Percentiles rank a stretch among this genome's conserved stretches.
Evolutionary conservation across 192 early-diverging fungal species (phyloP).

Genomic region (Coemansia sp.): DNA sequence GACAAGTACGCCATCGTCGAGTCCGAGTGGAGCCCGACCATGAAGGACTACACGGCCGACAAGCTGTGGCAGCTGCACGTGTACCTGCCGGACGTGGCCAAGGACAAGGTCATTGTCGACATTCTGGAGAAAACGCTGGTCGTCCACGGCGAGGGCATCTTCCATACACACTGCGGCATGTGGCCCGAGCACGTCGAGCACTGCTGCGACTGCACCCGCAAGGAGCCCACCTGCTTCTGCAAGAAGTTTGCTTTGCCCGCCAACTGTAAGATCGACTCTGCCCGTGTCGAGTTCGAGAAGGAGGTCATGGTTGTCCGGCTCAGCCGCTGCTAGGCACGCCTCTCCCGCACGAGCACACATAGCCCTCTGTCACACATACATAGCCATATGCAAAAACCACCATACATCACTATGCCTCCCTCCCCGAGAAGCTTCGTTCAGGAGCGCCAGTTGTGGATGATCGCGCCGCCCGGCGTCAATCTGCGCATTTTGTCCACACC

Average conservation of each 20-base stretch:
- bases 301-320: constrained; percentile 47
- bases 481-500: no score
- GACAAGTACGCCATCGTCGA: constrained; percentile 27
- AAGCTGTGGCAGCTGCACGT: constrained; percentile 50
- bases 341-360: not conserved
- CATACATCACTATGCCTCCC: no score
- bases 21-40: constrained; percentile 38
- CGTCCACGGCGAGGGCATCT: constrained; percentile 43
- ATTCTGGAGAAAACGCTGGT: constrained; percentile 26
- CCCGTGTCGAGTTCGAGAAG: constrained; percentile 44
- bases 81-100: constrained; percentile 38
- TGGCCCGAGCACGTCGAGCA: constrained; percentile 48
- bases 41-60: constrained; percentile 47
- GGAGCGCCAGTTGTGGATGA: no score
- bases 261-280: constrained; percentile 36
- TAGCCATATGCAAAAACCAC: no score
- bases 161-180: constrained; percentile 49
- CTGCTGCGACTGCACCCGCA: constrained; percentile 45
- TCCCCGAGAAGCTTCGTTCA: no score
- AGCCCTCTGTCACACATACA: no score
- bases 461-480: no score
- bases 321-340: constrained; percentile 17
- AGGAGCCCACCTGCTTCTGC: constrained; percentile 36
- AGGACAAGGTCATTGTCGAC: constrained; percentile 48
- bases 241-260: constrained; percentile 35